A percentile compares a stretch with the other conserved stretches of the same genome.
phyloP scores from a whole-genome alignment of 768 basidiomycete genomes.

The Lactarius sp. region DNA sequence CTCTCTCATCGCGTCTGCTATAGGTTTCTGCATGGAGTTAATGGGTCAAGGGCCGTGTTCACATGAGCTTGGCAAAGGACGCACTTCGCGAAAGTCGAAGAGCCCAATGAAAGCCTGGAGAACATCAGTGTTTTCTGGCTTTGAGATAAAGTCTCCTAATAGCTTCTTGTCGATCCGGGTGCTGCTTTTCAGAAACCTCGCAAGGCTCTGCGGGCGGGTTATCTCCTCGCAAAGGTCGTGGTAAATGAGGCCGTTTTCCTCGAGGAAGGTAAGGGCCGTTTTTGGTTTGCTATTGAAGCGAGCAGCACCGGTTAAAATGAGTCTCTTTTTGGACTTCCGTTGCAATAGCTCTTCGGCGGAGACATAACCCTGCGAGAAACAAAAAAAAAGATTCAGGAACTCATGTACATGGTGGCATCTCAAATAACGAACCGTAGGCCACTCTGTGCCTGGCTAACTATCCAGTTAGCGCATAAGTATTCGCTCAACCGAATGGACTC shows the following conservation, averaged over 20 bases:
- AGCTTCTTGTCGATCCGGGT: slow-evolving; percentile 87
- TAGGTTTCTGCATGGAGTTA: slow-evolving; percentile 61
- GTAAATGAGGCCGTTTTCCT: slow-evolving; percentile 89
- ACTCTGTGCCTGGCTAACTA: slow-evolving; percentile 39
- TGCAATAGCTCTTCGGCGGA: slow-evolving; percentile 53
- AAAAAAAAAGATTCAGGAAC: background rate
- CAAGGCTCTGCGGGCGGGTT: slow-evolving; percentile 64
- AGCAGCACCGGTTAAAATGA: slow-evolving; percentile 75
- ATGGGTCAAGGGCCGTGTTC: background rate
- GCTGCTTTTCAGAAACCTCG: slow-evolving; percentile 79
- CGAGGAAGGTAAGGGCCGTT: slow-evolving; percentile 80
- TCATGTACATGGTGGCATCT: background rate
- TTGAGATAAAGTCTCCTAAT: slow-evolving; percentile 89
- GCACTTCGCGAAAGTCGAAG: slow-evolving; percentile 85
- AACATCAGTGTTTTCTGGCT: slow-evolving; percentile 79
- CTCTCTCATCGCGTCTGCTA: slow-evolving; percentile 95
- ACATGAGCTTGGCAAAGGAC: slow-evolving; percentile 28
- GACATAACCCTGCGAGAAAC: slow-evolving; percentile 45
- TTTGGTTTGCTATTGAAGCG: slow-evolving; percentile 95
- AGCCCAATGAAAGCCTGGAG: slow-evolving; percentile 82
- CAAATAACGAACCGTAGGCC: slow-evolving; percentile 55
- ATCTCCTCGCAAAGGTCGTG: slow-evolving; percentile 51
- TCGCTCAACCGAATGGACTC: slow-evolving; percentile 27
- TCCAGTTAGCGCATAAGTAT: slow-evolving; percentile 2
- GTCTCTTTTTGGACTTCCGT: slow-evolving; percentile 79